Evolutionary conservation across 345 rosid genomes (phyloP).

Genomic region (Geranium brycei): DNA sequence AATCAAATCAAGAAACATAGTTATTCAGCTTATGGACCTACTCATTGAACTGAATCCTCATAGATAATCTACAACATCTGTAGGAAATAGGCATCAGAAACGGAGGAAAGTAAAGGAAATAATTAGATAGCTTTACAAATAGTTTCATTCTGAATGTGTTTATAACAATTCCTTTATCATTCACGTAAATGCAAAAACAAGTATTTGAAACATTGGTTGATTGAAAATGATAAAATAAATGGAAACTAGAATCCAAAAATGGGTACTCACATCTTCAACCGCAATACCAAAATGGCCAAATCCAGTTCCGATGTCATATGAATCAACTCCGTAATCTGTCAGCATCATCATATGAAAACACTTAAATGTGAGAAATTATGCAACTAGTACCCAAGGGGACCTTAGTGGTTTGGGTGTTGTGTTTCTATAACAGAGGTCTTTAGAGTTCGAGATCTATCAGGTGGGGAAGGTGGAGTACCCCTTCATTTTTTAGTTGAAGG

Average conservation of each 20-base stretch:
- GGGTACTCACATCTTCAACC: conserved; percentile 75
- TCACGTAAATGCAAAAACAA: background rate
- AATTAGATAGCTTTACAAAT: too few species aligned
- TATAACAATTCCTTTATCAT: background rate
- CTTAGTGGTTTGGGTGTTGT: too few species aligned
- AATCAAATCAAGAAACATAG: background rate
- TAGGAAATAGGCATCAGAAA: background rate
- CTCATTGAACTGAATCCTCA: too few species aligned
- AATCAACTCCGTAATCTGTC: conserved; percentile 92
- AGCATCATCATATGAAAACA: conserved; percentile 4
- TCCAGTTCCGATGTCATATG: conserved; percentile 71
- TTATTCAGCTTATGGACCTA: background rate
- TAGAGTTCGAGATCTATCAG: too few species aligned
- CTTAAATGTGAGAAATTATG: background rate
- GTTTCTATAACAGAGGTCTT: too few species aligned
- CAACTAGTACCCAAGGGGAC: too few species aligned
- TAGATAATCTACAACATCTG: background rate
- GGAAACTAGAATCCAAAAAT: background rate
- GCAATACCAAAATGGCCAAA: conserved; percentile 98
- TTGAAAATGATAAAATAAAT: background rate
- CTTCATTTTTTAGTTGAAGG: too few species aligned
- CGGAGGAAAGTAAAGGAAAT: background rate
- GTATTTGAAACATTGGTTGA: background rate
- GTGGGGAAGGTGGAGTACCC: too few species aligned
- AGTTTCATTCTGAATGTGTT: too few species aligned